Percentiles rank a stretch among this genome's conserved stretches.
phyloP scores from a whole-genome alignment of 176 grass and related monocot species.

The Calamus simplicifolius region DNA sequence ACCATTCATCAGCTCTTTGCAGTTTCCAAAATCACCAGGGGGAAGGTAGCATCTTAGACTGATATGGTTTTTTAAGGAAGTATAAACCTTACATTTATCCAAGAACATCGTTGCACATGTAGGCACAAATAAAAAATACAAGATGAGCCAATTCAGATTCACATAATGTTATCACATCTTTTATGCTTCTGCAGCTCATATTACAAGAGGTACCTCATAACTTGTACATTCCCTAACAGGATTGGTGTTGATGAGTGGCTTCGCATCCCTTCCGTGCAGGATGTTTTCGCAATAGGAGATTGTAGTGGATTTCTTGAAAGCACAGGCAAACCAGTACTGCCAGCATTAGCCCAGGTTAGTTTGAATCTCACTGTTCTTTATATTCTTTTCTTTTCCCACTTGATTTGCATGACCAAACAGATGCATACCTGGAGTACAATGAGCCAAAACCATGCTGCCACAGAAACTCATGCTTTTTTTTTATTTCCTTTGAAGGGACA shows the following conservation, averaged over 20 bases:
- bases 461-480: too few relatives aligned
- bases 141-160: too few relatives aligned
- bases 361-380: not conserved
- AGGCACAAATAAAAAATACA: too few relatives aligned
- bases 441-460: too few relatives aligned
- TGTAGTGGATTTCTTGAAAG: conserved; percentile 82
- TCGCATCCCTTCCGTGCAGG: conserved; percentile 58
- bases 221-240: conserved; percentile 32
- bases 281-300: conserved; percentile 90
- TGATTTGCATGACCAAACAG: not conserved
- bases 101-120: too few relatives aligned
- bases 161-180: too few relatives aligned
- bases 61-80: too few relatives aligned
- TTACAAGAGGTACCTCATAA: conserved; percentile 8
- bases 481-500: too few relatives aligned
- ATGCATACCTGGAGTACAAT: not conserved
- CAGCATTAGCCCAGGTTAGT: conserved; percentile 85
- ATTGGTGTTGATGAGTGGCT: conserved; percentile 90
- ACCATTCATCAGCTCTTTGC: conserved; percentile 51
- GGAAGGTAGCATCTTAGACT: conserved; percentile 55
- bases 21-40: conserved; percentile 70
- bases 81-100: too few relatives aligned
- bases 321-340: conserved; percentile 72
- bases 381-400: not conserved
- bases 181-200: not conserved